Evolutionary conservation across 371 early-diverging fungal species (phyloP), one percentile per base, ranked within the genome.

Genomic region (Mortierella sp.): DNA sequence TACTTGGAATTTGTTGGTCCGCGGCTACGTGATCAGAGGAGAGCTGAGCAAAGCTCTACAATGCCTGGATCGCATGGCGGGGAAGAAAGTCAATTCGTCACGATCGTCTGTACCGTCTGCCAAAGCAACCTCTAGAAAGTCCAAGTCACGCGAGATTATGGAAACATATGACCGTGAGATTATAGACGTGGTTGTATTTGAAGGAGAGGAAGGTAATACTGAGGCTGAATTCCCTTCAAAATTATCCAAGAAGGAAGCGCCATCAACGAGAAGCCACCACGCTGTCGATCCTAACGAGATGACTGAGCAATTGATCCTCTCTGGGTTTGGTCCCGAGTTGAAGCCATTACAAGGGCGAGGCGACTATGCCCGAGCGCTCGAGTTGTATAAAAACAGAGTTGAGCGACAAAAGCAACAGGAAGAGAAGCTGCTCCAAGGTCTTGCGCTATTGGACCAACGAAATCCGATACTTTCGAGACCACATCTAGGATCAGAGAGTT

Each of bases 1-100:
- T 24, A 78, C 79, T 5, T 78, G 79, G 79, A 78, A 78, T 16
- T 22, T 69, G 57, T 8, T 78, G 67, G 70, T 78, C 21, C 74
- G 79, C 3, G 79, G 79, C 0, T 78, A 78, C 62, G 70, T 73
- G 19, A 70, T 78, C 8, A 72, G 79, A 9, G 74, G 74, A 19
- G 63, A 70, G 36, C 28, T 74, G 63, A 21, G 22, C 16, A 15
- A 66, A 7, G 79, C 79, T 6, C 47, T 78, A 36, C 41, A 48
- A 5, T 78, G 79, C 36, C 33, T 78, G 41, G 79, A 73, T 43
- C 52, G 73, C 2, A 78, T 78, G 79, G 43, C 65, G 11, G 78
- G 72, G 0, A 63, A 21, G 38, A 45, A 57, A 15, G 13, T 13
- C 15, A 11, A 55, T 9, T 41, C 55, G 21, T 33, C 66, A 24